Percentiles rank a stretch among this genome's conserved stretches.
Conservation (phyloP, 495 filamentous ascomycete genomes). For the Aspergillus affinis region DNA sequence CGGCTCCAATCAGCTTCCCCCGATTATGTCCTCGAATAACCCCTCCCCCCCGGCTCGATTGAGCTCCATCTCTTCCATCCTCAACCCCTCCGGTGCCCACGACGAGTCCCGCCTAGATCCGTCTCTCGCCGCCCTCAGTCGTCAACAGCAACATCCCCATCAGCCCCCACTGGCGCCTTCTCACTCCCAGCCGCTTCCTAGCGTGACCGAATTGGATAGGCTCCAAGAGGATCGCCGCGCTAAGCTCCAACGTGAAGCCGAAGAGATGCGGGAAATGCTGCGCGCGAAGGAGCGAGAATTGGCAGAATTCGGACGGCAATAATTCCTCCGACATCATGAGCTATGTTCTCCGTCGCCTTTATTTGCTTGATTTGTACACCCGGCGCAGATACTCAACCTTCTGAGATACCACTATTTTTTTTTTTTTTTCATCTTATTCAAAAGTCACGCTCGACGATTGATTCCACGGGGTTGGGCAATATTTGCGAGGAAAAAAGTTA, state of each 20-base stretch:
- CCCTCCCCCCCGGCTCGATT: slow-evolving; percentile 53
- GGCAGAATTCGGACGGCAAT: slow-evolving; percentile 56
- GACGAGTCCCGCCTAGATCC: slow-evolving; percentile 52
- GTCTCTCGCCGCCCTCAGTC: slow-evolving; percentile 37
- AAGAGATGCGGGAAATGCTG: slow-evolving; percentile 73
- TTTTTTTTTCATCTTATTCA: background rate
- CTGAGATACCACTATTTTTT: slow-evolving; percentile 22
- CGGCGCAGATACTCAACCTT: slow-evolving; percentile 21
- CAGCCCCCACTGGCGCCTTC: slow-evolving; percentile 27
- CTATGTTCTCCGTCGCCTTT: slow-evolving; percentile 3
- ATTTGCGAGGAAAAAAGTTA: slow-evolving; percentile 10
- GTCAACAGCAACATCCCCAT: slow-evolving; percentile 27
- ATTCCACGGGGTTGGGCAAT: slow-evolving; percentile 18
- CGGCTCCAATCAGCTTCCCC: slow-evolving; percentile 47
- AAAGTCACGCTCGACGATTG: slow-evolving; percentile 4
- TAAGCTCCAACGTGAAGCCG: slow-evolving; percentile 69
- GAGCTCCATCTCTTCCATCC: slow-evolving; percentile 77
- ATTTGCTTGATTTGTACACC: slow-evolving; percentile 16
- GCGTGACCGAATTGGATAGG: slow-evolving; percentile 51
- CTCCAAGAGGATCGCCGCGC: slow-evolving; percentile 62
- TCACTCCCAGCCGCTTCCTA: slow-evolving; percentile 33
- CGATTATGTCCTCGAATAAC: slow-evolving; percentile 44
- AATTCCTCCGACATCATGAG: slow-evolving; percentile 6
- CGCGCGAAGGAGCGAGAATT: slow-evolving; percentile 76
- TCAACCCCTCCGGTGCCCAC: slow-evolving; percentile 55